Conservation (phyloP, 768 basidiomycete species). For the Dacryopinax spathularia region DNA sequence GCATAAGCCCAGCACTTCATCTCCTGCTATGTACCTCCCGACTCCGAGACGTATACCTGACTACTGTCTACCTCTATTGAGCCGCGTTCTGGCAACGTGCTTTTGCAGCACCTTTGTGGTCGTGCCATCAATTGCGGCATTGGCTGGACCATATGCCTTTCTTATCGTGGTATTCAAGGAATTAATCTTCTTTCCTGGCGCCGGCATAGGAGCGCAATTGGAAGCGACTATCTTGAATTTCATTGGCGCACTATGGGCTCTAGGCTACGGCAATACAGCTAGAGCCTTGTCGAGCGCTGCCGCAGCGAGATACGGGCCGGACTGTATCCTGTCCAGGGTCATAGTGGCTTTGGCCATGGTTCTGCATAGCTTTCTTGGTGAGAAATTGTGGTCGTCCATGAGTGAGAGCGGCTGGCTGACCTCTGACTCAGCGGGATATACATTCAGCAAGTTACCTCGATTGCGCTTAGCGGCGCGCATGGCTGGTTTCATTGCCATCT, state of each 20-base stretch:
- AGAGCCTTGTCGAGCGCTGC: conserved; percentile 24
- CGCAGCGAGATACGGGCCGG: conserved; percentile 7
- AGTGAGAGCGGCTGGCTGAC: not conserved
- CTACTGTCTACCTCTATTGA: not conserved
- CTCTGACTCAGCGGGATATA: conserved; percentile 20
- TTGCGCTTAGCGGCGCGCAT: conserved; percentile 33
- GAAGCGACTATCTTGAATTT: conserved; percentile 34
- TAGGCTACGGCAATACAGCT: conserved; percentile 27
- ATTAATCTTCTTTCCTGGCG: conserved; percentile 35
- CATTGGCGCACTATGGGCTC: conserved; percentile 29
- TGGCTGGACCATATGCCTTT: conserved; percentile 7
- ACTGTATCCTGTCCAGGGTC: conserved; percentile 22
- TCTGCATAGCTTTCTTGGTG: conserved; percentile 28
- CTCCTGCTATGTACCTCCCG: not conserved
- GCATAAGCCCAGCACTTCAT: no score
- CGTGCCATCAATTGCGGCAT: not conserved
- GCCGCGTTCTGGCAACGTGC: not conserved
- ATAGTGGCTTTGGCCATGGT: conserved; percentile 32
- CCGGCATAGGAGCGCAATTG: conserved; percentile 35
- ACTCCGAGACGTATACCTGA: not conserved
- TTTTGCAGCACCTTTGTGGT: not conserved
- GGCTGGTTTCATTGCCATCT: conserved; percentile 35
- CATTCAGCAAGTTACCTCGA: conserved; percentile 35
- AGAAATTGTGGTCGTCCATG: no score
- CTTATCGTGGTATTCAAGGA: conserved; percentile 29